Base-by-base conservation (phyloP, 208 protist genomes). In the Trypanosoma congolense region DNA sequence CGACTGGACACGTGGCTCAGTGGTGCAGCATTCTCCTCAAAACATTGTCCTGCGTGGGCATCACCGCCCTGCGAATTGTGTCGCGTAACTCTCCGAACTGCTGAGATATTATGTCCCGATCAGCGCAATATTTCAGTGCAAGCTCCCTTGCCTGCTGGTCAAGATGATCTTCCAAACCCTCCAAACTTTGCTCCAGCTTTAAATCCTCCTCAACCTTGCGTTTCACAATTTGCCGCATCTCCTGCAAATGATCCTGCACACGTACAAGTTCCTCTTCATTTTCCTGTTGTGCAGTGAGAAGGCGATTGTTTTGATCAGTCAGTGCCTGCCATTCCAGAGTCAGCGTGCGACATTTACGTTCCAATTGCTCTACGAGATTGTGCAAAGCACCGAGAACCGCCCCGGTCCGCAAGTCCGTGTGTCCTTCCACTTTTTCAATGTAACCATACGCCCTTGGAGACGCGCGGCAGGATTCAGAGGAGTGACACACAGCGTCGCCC, bases 61-160 rank as follows among this genome's bases (percentile, higher is more conserved):
- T 68, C 55, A 95, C 55, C 8, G 70, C 68, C 19, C 54, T 36
- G 29, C 75, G 72, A 65, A 95, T 83, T 6, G 70, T 72, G 2
- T 70, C 43, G 9, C 83, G 75, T 29, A 92, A 61, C 3, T 78
- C 70, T 14, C 82, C 61, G 51, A 95, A 95, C 38, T 83, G 83
- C 3, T 59, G 46, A 41, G 77, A 65, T 65, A 92, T 92, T 14
- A 56, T 50, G 16, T 92, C 88, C n/a, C 85, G 81, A 41, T 95
- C 88, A 4, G 77, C 64, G 16, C 70, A 35, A 60, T 92, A 95
- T 68, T 80, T 83, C 73, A 87, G 65, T 1, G 81, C 82, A 16
- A 95, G 62, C 54, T 95, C 83, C 0, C 83, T 49, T n/a, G 81
- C 81, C 50, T 95, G 88, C 61, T 74, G 30, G 43, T 90, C 81